Evolutionary conservation across 768 basidiomycete genomes (phyloP), one percentile per base, ranked within the genome.

Genomic region (Heimioporus sp.): DNA sequence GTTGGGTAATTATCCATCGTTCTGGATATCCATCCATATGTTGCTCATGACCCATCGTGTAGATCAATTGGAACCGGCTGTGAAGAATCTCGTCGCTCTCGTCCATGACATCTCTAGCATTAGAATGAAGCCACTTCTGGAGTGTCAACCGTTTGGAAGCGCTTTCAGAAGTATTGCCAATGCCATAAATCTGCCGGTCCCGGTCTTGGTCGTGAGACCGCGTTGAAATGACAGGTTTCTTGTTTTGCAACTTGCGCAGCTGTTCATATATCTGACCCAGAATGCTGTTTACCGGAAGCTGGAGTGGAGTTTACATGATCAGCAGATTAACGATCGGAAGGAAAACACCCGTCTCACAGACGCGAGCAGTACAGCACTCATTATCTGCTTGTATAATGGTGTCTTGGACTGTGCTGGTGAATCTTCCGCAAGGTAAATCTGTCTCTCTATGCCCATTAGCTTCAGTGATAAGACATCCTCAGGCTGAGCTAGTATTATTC

Each of bases 31-130:
- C 44, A 3, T 45, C 34, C 12, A 45, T 17, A 10, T 45, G 44
- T 15, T 35, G 44, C 9, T 45, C 8, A 20, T 15, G 32, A n/a
- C 44, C 43, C 8, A 44, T 12, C 9, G 43, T 44, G n/a, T 44
- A 44, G 9, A 32, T 44, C 9, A 44, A 19, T 12, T 44, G 43
- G 37, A 37, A 37, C 5, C 37, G 37, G 37, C 16, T 4, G 10
- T 37, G 37, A 57, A 71, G 56, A 35, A 50, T 45, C 19, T 52
- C 61, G 36, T 62, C 61, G 19, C 61, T 54, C 39, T 62, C 61
- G 19, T 62, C 61, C 1, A 62, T 34, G 15, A 62, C 47, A 43
- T 62, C 61, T 4, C 54, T 49, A n/a, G 15, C 20, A 15, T 57
- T 40, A 10, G 34, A 51, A 37, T 63, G 40, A 15, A 63, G 46